Evolutionary conservation across 352 stramenopile species (phyloP).

Genomic region (Nothophytophthora sp.): DNA sequence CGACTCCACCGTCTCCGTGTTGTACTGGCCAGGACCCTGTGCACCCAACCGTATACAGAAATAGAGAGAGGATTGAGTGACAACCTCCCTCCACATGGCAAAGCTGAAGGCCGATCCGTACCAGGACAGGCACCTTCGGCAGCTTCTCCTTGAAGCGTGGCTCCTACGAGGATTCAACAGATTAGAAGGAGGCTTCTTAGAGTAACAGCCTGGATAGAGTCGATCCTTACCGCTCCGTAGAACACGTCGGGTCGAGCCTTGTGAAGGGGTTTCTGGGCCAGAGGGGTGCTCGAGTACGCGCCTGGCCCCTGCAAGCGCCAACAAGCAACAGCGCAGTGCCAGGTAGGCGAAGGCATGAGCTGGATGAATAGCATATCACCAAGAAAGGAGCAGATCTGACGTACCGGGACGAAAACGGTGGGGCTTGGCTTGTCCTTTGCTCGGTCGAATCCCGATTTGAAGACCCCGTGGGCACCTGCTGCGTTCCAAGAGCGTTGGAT

Average conservation of each 20-base stretch:
- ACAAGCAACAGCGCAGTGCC: neutral
- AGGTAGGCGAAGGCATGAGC: neutral
- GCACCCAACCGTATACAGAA: neutral
- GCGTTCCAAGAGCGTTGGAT: conserved; percentile 68
- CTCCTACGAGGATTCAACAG: conserved; percentile 33
- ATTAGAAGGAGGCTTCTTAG: neutral
- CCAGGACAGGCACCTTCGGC: conserved; percentile 54
- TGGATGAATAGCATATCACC: neutral
- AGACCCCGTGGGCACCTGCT: conserved; percentile 54
- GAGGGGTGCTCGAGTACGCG: conserved; percentile 41
- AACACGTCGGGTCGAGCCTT: conserved; percentile 75
- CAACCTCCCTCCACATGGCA: neutral
- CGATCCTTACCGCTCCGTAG: conserved; percentile 47
- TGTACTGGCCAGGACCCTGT: conserved; percentile 81
- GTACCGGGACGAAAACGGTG: conserved; percentile 45
- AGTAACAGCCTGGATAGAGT: neutral
- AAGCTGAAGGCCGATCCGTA: conserved; percentile 22
- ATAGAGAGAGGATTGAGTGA: neutral
- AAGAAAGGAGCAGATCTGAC: conserved; percentile 1
- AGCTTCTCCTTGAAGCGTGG: conserved; percentile 71
- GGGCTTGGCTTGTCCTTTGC: conserved; percentile 37
- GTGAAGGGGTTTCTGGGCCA: conserved; percentile 58
- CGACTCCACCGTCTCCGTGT: conserved; percentile 63
- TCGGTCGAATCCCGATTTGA: conserved; percentile 70
- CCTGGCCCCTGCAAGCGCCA: conserved; percentile 46